Percentiles rank a stretch among this genome's conserved stretches.
Conservation (phyloP, 345 rosid genomes). For the Heritiera littoralis region DNA sequence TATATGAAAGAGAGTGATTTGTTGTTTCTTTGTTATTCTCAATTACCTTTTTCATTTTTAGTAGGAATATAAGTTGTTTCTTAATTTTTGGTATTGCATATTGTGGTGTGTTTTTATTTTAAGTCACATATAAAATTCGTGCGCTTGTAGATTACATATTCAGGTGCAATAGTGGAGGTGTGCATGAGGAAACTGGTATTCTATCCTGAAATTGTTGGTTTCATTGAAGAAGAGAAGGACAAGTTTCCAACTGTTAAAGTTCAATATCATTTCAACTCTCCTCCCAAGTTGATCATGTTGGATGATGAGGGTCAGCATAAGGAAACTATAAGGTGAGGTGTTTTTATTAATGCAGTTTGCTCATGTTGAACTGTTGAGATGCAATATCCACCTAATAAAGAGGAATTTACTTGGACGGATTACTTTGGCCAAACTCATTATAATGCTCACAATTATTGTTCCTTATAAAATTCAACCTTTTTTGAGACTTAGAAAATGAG, state of each 20-base stretch:
- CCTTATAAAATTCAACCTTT: background rate
- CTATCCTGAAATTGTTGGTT: conserved; percentile 88
- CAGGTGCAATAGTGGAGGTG: conserved; percentile 86
- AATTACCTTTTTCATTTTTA: background rate
- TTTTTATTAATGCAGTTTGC: conserved; percentile 15
- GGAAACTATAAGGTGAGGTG: conserved; percentile 65
- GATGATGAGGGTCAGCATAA: conserved; percentile 72
- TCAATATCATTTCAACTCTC: conserved; percentile 85
- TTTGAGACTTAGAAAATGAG: background rate
- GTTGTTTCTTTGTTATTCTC: background rate
- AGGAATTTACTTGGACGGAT: background rate
- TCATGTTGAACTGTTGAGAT: conserved; percentile 1
- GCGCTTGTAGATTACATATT: conserved; percentile 63
- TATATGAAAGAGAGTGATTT: background rate
- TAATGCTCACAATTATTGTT: background rate
- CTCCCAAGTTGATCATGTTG: conserved; percentile 89
- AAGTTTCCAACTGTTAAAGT: conserved; percentile 67
- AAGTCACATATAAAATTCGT: conserved; percentile 14
- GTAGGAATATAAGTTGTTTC: conserved; percentile 3
- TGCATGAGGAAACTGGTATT: conserved; percentile 94
- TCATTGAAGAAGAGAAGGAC: conserved; percentile 91
- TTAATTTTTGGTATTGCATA: background rate
- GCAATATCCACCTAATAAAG: background rate
- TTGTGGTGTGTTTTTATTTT: background rate
- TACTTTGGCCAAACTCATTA: conserved; percentile 7